Conservation (phyloP, 1,139 yeast species). For the Yamadazyma taylorii region DNA sequence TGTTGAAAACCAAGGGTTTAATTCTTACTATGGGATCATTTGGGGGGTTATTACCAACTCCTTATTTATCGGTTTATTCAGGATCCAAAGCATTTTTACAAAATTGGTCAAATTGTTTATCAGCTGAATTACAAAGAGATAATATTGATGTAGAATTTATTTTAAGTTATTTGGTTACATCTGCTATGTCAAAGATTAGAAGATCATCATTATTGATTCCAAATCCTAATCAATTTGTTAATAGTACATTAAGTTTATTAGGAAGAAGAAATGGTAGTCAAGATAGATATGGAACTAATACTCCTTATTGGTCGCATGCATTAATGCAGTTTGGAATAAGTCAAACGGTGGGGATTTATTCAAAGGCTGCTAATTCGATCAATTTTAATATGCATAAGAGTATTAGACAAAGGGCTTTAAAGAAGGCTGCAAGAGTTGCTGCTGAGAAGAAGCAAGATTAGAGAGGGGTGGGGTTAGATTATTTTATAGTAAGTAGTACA, state of each 20-base stretch:
- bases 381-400: slow-evolving; percentile 77
- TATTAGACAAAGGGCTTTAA: slow-evolving; percentile 80
- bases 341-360: slow-evolving; percentile 77
- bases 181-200: slow-evolving; percentile 93
- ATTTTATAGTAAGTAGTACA: too few relatives aligned
- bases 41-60: slow-evolving; percentile 92
- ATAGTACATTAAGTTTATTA: slow-evolving; percentile 59
- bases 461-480: too few relatives aligned
- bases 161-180: slow-evolving; percentile 88
- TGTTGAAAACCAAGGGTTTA: slow-evolving; percentile 57
- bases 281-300: slow-evolving; percentile 79
- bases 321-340: slow-evolving; percentile 84
- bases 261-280: slow-evolving; percentile 94
- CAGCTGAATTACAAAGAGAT: slow-evolving; percentile 73
- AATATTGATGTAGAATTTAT: slow-evolving; percentile 84
- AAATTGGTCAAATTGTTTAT: slow-evolving; percentile 85
- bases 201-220: slow-evolving; percentile 78
- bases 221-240: slow-evolving; percentile 75
- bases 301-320: slow-evolving; percentile 96
- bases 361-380: slow-evolving; percentile 63
- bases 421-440: slow-evolving; percentile 54
- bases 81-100: slow-evolving; percentile 96
- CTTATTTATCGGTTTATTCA: slow-evolving; percentile 87
- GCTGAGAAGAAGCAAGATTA: slow-evolving; percentile 1
- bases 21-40: slow-evolving; percentile 95